These are phyloP conservation scores for Arabidopsis hybrid DNA, from an alignment of 441 rosid genomes.

Conservation along the genomic window DNA sequence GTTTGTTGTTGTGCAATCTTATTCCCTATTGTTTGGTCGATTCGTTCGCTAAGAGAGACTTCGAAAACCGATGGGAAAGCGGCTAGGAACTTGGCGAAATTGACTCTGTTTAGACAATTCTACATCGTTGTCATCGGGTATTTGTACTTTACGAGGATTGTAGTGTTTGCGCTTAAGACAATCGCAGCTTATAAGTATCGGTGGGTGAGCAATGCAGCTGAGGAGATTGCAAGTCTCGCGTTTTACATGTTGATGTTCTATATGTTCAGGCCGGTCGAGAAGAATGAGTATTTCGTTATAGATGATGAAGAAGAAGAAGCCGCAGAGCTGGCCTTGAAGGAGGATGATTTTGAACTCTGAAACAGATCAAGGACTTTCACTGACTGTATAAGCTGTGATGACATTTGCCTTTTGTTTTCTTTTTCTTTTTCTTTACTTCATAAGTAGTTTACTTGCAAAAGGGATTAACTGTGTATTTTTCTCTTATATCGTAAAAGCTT, in stretches of 20 bases:
- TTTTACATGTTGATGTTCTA: conserved; percentile 81
- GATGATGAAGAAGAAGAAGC: conserved; percentile 96
- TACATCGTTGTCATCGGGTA: conserved; percentile 90
- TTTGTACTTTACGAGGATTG: conserved; percentile 87
- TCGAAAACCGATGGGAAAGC: conserved; percentile 95
- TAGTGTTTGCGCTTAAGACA: conserved; percentile 89
- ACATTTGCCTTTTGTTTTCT: neutral
- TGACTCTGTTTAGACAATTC: conserved; percentile 88
- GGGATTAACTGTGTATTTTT: conserved; percentile 23
- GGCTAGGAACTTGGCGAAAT: conserved; percentile 83
- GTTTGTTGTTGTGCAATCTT: conserved; percentile 91
- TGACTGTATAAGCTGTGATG: conserved; percentile 7
- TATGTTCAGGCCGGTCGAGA: conserved; percentile 95
- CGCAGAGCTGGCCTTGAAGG: conserved; percentile 79
- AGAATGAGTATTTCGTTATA: conserved; percentile 80
- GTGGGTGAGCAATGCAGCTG: conserved; percentile 91
- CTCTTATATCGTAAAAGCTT: conserved; percentile 31
- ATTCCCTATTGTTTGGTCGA: conserved; percentile 97
- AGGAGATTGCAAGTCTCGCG: conserved; percentile 76
- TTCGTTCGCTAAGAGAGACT: conserved; percentile 81
- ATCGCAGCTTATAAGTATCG: conserved; percentile 87
- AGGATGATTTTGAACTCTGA: conserved; percentile 94
- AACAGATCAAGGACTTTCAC: conserved; percentile 22
- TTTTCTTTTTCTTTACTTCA: neutral
- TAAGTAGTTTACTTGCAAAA: conserved; percentile 31